These are phyloP conservation scores for Vitis amurensis DNA, from an alignment of 164 flowering plant species.

Conservation along the genomic window DNA sequence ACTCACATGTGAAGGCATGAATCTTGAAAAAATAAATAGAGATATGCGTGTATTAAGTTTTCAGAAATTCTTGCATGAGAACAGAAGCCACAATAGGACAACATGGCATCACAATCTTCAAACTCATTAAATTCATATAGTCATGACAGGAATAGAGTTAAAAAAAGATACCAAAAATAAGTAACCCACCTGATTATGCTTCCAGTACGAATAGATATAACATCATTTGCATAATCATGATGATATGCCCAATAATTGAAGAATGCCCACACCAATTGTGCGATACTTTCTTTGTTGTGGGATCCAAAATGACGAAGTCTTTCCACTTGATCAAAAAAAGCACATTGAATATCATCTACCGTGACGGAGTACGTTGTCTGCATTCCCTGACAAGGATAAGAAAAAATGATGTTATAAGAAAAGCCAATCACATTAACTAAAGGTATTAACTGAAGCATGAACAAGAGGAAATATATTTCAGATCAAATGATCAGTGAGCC, in stretches of 20 bases:
- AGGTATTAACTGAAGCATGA: no score
- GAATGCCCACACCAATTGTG: conserved; percentile 79
- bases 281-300: conserved; percentile 67
- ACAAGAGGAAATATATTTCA: no score
- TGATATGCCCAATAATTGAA: conserved; percentile 93
- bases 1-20: background rate
- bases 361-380: conserved; percentile 61
- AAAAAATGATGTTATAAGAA: conserved; percentile 1
- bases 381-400: conserved; percentile 60
- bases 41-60: background rate
- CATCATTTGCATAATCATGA: conserved; percentile 85
- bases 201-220: conserved; percentile 88
- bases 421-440: background rate
- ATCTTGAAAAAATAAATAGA: background rate
- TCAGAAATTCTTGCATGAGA: background rate
- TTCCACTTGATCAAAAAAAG: conserved; percentile 86
- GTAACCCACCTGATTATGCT: conserved; percentile 60
- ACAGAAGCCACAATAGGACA: background rate
- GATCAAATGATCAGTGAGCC: no score
- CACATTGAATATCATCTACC: conserved; percentile 65
- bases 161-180: background rate
- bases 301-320: conserved; percentile 66
- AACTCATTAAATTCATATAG: background rate
- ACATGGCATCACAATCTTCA: background rate
- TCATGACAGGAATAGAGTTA: background rate